phyloP scores from a whole-genome alignment of 2,329 filamentous ascomycete species.

The Arthrocladium fulminans region DNA sequence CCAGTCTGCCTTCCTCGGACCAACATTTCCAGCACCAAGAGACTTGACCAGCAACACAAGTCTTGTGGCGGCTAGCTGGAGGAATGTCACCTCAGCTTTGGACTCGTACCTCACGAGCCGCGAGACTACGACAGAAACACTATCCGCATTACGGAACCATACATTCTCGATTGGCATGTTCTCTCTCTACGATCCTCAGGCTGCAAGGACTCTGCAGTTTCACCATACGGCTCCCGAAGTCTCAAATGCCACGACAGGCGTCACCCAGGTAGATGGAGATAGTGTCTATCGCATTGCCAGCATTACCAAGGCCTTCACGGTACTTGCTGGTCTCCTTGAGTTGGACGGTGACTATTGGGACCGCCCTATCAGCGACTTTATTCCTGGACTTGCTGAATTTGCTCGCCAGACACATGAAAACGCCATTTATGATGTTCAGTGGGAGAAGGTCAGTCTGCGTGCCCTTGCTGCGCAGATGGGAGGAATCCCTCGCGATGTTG shows the following conservation, averaged over 20 bases:
- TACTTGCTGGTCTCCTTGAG: constrained; percentile 29
- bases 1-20: constrained; percentile 27
- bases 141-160: constrained; percentile 24
- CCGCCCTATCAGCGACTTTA: constrained; percentile 32
- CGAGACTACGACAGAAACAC: neutral
- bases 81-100: constrained; percentile 25
- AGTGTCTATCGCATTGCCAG: constrained; percentile 28
- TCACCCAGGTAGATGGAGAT: constrained; percentile 15
- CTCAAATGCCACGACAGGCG: constrained; percentile 5
- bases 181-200: constrained; percentile 29
- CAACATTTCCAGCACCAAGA: constrained; percentile 29
- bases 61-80: constrained; percentile 27
- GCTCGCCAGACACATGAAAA: constrained; percentile 18
- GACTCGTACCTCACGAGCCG: constrained; percentile 1
- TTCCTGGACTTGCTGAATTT: constrained; percentile 30
- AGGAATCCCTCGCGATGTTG: neutral
- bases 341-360: constrained; percentile 30
- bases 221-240: constrained; percentile 6
- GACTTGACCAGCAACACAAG: constrained; percentile 30
- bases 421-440: constrained; percentile 27
- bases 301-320: constrained; percentile 32
- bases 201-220: constrained; percentile 15
- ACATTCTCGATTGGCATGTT: constrained; percentile 36
- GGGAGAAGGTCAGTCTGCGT: constrained; percentile 42
- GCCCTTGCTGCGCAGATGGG: constrained; percentile 39